A percentile compares a stretch with the other conserved stretches of the same genome.
Conservation (phyloP, 805 yeast genomes). For the Huiozyma naganishii region DNA sequence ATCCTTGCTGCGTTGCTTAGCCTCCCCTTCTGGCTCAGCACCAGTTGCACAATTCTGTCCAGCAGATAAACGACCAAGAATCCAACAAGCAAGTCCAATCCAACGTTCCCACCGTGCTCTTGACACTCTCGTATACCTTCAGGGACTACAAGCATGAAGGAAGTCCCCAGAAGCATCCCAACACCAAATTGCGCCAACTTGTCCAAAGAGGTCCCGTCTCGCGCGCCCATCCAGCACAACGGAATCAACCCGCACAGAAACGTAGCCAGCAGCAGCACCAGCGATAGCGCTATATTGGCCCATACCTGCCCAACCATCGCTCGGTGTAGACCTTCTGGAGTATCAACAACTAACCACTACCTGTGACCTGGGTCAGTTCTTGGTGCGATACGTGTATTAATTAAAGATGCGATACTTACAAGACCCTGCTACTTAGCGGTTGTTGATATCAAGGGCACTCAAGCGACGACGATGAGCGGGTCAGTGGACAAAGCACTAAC, state of each 20-base stretch:
- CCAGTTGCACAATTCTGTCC: conserved; percentile 28
- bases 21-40: conserved; percentile 5
- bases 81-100: conserved; percentile 39
- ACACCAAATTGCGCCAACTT: conserved; percentile 39
- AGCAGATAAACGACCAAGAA: conserved; percentile 37
- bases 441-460: not conserved
- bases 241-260: conserved; percentile 24
- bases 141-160: conserved; percentile 44
- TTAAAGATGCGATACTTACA: too few relatives aligned
- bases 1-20: not conserved
- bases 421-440: too few relatives aligned
- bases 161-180: conserved; percentile 47
- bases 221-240: conserved; percentile 9
- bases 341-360: too few relatives aligned
- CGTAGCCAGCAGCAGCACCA: conserved; percentile 16
- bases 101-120: conserved; percentile 30
- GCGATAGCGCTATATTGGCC: conserved; percentile 4
- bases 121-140: conserved; percentile 41
- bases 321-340: too few relatives aligned
- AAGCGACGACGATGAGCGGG: conserved; percentile 3
- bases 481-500: conserved; percentile 20
- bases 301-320: too few relatives aligned
- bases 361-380: too few relatives aligned
- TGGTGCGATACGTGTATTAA: too few relatives aligned
- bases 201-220: not conserved